A percentile compares a stretch with the other conserved stretches of the same genome.
Evolutionary conservation across 2,329 filamentous ascomycete species (phyloP).

Genomic region (Paraconiothyrium sp.): DNA sequence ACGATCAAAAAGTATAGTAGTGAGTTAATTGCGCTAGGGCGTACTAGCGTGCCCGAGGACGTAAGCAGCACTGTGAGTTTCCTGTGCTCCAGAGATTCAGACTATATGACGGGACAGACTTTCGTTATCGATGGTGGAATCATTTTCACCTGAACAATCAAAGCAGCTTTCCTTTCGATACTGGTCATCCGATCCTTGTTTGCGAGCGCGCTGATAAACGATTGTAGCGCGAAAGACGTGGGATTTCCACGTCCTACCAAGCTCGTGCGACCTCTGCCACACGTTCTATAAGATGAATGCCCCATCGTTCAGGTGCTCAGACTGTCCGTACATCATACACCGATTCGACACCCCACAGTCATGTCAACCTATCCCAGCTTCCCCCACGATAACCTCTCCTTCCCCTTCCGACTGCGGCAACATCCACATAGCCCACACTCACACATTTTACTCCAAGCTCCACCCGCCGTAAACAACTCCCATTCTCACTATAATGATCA

Average conservation of each 20-base stretch:
- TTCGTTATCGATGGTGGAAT: conserved; percentile 70
- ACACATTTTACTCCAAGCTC: background rate
- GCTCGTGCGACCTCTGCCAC: background rate
- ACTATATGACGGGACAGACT: conserved; percentile 74
- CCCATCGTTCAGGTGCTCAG: too few relatives aligned
- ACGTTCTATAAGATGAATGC: background rate
- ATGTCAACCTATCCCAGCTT: background rate
- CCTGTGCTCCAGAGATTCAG: conserved; percentile 65
- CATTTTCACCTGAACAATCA: conserved; percentile 52
- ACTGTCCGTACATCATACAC: background rate
- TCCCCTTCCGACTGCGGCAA: background rate
- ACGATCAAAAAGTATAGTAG: conserved; percentile 64
- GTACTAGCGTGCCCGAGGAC: conserved; percentile 69
- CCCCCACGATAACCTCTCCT: background rate
- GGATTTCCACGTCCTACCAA: background rate
- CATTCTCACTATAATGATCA: background rate
- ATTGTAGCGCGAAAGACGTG: background rate
- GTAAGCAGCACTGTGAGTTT: conserved; percentile 71
- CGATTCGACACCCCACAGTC: background rate
- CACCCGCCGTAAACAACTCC: background rate
- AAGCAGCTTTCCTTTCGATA: background rate
- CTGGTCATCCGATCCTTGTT: background rate
- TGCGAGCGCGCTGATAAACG: background rate
- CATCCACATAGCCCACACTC: background rate
- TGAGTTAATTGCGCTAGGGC: conserved; percentile 65